Percentiles rank a stretch among this genome's conserved stretches.
Evolutionary conservation across 1,139 yeast species (phyloP).

Genomic region (Meyerozyma elateridarum): DNA sequence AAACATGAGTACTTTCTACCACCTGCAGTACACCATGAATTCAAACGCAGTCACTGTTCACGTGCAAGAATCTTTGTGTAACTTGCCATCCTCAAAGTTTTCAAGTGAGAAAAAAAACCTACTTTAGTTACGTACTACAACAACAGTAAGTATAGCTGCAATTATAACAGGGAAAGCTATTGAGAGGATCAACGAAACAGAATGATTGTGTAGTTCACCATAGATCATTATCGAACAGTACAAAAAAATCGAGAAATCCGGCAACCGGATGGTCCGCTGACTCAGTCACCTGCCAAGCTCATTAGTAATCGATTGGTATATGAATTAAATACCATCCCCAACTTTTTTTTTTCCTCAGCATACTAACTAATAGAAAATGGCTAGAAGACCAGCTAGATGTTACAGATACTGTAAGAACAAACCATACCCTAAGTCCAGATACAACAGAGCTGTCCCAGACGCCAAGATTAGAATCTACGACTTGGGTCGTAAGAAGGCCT

Average conservation of each 20-base stretch:
- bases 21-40: background rate
- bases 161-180: no score
- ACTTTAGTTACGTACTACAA: constrained; percentile 1
- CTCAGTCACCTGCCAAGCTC: background rate
- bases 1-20: background rate
- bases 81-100: constrained; percentile 1
- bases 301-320: constrained; percentile 7
- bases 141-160: constrained; percentile 3
- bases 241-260: no score
- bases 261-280: no score
- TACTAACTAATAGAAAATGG: constrained; percentile 70
- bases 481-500: constrained; percentile 99
- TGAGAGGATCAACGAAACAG: no score
- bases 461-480: constrained; percentile 98
- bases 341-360: background rate
- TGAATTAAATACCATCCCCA: no score
- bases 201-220: no score
- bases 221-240: no score
- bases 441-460: constrained; percentile 99
- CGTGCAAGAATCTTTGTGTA: constrained; percentile 5
- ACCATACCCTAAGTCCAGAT: constrained; percentile 99
- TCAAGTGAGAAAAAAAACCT: constrained; percentile 1
- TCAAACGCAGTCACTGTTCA: constrained; percentile 2
- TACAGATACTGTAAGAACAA: constrained; percentile 99
- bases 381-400: constrained; percentile 99